These are phyloP conservation scores for Coprinopsis sp. DNA, from an alignment of 768 basidiomycete species.

Conservation along the genomic window DNA sequence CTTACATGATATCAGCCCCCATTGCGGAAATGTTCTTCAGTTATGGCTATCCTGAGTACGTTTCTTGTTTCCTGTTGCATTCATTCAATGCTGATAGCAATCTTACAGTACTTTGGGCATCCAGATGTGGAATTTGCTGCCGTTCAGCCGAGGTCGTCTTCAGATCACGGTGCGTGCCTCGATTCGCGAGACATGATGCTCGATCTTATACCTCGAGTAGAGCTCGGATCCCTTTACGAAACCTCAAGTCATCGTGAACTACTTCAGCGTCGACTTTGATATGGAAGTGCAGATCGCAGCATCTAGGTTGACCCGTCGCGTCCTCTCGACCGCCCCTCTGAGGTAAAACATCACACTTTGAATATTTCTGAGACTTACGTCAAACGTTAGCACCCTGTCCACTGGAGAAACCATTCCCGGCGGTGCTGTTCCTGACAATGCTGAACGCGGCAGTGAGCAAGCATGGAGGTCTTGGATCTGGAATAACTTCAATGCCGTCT, in stretches of 20 bases:
- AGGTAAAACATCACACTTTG: no score
- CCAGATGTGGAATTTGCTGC: conserved; percentile 49
- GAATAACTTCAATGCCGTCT: conserved; percentile 38
- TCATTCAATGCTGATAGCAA: not conserved
- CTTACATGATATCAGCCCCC: conserved; percentile 30
- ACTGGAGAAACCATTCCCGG: conserved; percentile 44
- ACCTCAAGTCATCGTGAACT: conserved; percentile 46
- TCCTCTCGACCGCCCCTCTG: conserved; percentile 38
- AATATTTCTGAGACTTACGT: no score
- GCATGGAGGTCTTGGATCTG: conserved; percentile 45
- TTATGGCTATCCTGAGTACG: conserved; percentile 42
- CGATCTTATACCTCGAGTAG: conserved; percentile 18
- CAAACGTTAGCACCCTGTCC: conserved; percentile 32
- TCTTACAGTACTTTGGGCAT: conserved; percentile 39
- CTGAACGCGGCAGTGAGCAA: conserved; percentile 38
- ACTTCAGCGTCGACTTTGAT: conserved; percentile 46
- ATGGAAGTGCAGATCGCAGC: conserved; percentile 46
- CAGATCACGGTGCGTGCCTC: conserved; percentile 33
- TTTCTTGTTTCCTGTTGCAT: conserved; percentile 1
- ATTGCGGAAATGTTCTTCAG: conserved; percentile 45
- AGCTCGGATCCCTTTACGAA: conserved; percentile 43
- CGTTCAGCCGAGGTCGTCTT: conserved; percentile 51
- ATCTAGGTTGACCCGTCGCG: conserved; percentile 38
- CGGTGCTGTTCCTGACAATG: conserved; percentile 36
- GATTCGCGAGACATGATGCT: not conserved